Evolutionary conservation across 2,329 filamentous ascomycete genomes (phyloP).

Genomic region (Drechslerella coelobrocha): DNA sequence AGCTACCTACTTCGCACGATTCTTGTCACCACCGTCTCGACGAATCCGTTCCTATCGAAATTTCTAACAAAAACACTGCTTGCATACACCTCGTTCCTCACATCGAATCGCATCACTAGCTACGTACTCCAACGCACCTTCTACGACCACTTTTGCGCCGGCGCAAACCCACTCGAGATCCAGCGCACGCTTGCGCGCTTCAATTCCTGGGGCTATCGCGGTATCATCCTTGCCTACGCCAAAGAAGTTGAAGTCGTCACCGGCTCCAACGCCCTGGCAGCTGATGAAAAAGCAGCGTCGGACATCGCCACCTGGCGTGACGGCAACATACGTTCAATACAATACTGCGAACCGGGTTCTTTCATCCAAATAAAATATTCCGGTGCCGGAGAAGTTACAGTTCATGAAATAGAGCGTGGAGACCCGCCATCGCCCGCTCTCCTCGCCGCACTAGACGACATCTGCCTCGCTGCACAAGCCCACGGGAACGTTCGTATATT

Average conservation of each 20-base stretch:
- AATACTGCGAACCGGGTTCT: conserved; percentile 60
- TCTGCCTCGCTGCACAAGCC: conserved; percentile 71
- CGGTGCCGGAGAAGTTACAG: conserved; percentile 69
- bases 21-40: conserved; percentile 40
- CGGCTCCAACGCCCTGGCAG: conserved; percentile 61
- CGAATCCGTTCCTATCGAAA: conserved; percentile 39
- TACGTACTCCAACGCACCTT: conserved; percentile 79
- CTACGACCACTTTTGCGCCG: conserved; percentile 90
- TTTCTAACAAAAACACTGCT: conserved; percentile 43
- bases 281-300: conserved; percentile 61
- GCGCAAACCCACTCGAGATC: conserved; percentile 75
- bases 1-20: conserved; percentile 41
- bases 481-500: conserved; percentile 74
- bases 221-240: conserved; percentile 84
- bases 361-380: conserved; percentile 73
- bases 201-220: conserved; percentile 77
- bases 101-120: conserved; percentile 71
- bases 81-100: conserved; percentile 37
- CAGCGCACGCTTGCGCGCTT: conserved; percentile 69
- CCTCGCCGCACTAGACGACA: conserved; percentile 72
- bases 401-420: conserved; percentile 72
- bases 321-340: conserved; percentile 69
- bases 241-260: conserved; percentile 71
- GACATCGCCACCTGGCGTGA: conserved; percentile 75
- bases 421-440: conserved; percentile 69